A percentile compares a stretch with the other conserved stretches of the same genome.
These are phyloP conservation scores for Volutella citrinella DNA, from an alignment of 2,329 filamentous ascomycete species.

Conservation along the genomic window DNA sequence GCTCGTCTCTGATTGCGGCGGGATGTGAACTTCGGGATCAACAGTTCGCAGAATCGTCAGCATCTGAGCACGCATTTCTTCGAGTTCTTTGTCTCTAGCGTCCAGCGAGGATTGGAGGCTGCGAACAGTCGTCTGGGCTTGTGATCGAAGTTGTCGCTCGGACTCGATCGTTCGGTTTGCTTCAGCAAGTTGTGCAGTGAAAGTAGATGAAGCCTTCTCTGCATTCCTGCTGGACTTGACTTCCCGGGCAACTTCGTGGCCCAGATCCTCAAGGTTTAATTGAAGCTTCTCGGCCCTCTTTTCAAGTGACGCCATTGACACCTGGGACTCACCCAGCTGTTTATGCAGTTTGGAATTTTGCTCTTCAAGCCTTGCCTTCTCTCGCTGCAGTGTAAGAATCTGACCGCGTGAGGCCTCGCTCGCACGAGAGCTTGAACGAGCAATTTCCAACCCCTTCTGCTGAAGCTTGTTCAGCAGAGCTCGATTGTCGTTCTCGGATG, in stretches of 20 bases:
- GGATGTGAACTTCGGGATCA: constrained; percentile 68
- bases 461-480: constrained; percentile 95
- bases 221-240: constrained; percentile 87
- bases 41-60: constrained; percentile 82
- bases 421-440: constrained; percentile 80
- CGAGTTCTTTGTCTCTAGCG: constrained; percentile 74
- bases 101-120: constrained; percentile 79
- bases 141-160: constrained; percentile 78
- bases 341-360: constrained; percentile 76
- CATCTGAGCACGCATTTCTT: constrained; percentile 76
- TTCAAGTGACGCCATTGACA: constrained; percentile 78
- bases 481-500: constrained; percentile 95
- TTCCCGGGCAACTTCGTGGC: constrained; percentile 86
- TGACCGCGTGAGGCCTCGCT: constrained; percentile 80
- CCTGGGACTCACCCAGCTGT: constrained; percentile 81
- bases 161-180: constrained; percentile 87
- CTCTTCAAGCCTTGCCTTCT: constrained; percentile 81
- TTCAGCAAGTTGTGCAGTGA: constrained; percentile 81
- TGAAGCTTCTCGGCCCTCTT: constrained; percentile 94
- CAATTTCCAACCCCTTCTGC: constrained; percentile 95
- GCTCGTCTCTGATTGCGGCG: constrained; percentile 55
- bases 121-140: constrained; percentile 82
- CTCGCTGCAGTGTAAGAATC: constrained; percentile 71
- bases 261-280: constrained; percentile 84
- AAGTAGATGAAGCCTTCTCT: constrained; percentile 79